phyloP scores from a whole-genome alignment of 306 rosid species.

The Mimosa bimucronata region DNA sequence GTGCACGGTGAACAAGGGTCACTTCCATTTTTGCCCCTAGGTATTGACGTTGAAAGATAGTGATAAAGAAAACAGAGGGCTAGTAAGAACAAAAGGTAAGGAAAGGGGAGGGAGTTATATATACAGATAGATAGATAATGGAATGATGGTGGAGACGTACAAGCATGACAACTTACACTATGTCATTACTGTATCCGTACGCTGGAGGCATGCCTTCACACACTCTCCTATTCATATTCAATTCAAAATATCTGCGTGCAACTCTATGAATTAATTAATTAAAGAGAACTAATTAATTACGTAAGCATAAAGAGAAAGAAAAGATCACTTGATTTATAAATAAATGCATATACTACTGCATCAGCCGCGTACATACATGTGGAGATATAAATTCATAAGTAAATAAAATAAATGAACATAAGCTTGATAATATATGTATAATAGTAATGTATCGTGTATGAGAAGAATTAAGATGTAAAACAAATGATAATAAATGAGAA shows the following conservation, averaged over 20 bases:
- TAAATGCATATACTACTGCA: slow-evolving; percentile 12
- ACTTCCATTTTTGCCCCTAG: too few species aligned
- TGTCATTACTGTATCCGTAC: slow-evolving; percentile 54
- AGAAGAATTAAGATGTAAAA: slow-evolving; percentile 14
- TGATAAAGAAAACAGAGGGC: too few species aligned
- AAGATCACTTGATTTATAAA: slow-evolving; percentile 46
- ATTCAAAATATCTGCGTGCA: neutral
- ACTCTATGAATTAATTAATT: neutral
- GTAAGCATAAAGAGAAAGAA: slow-evolving; percentile 21
- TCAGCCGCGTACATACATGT: neutral
- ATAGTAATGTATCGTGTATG: too few species aligned
- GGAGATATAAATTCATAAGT: neutral
- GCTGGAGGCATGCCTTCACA: slow-evolving; percentile 36
- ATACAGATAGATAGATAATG: too few species aligned
- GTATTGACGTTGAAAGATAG: too few species aligned
- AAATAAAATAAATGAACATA: too few species aligned
- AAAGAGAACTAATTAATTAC: neutral
- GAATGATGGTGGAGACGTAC: slow-evolving; percentile 46
- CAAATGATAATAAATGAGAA: slow-evolving; percentile 7
- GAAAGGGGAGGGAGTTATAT: too few species aligned
- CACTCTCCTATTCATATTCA: neutral
- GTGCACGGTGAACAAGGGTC: too few species aligned
- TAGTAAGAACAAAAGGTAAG: too few species aligned
- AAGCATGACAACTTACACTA: slow-evolving; percentile 41
- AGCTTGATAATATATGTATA: too few species aligned